Conservation (phyloP, 495 filamentous ascomycete species). For the Penicillium riverlandense region DNA sequence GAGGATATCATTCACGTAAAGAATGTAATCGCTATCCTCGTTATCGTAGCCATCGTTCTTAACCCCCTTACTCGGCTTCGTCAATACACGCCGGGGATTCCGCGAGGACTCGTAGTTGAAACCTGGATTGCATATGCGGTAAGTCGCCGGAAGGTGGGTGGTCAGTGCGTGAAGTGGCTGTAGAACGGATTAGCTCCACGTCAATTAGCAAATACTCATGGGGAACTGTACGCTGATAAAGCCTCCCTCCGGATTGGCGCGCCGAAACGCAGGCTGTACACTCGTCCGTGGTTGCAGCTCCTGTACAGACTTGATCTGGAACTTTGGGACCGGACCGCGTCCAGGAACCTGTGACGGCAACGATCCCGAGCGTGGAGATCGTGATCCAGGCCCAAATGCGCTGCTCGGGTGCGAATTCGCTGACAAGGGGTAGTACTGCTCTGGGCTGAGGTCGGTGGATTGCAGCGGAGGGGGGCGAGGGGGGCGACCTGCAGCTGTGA, state of each 20-base stretch:
- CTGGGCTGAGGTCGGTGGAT: constrained; percentile 51
- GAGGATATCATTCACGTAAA: constrained; percentile 98
- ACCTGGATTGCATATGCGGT: constrained; percentile 94
- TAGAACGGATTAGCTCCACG: neutral
- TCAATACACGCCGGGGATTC: constrained; percentile 91
- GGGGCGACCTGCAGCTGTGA: constrained; percentile 29
- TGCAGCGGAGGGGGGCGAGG: constrained; percentile 64
- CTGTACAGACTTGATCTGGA: constrained; percentile 60
- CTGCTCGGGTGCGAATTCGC: constrained; percentile 62
- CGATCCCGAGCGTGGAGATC: constrained; percentile 56
- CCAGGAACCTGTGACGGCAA: constrained; percentile 38
- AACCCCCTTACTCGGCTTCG: constrained; percentile 97
- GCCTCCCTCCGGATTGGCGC: constrained; percentile 94
- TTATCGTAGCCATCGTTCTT: constrained; percentile 99
- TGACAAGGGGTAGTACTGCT: constrained; percentile 64
- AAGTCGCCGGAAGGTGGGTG: constrained; percentile 86
- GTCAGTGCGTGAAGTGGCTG: constrained; percentile 96
- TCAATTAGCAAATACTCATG: neutral
- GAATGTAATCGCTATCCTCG: constrained; percentile 98
- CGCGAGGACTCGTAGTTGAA: constrained; percentile 99
- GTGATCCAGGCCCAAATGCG: constrained; percentile 64
- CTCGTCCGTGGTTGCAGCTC: constrained; percentile 82
- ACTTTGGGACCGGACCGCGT: constrained; percentile 77
- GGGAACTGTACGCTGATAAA: constrained; percentile 86
- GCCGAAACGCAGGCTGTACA: constrained; percentile 78